phyloP scores from a whole-genome alignment of 2,329 filamentous ascomycete genomes.

The Amauroascus verrucosus region DNA sequence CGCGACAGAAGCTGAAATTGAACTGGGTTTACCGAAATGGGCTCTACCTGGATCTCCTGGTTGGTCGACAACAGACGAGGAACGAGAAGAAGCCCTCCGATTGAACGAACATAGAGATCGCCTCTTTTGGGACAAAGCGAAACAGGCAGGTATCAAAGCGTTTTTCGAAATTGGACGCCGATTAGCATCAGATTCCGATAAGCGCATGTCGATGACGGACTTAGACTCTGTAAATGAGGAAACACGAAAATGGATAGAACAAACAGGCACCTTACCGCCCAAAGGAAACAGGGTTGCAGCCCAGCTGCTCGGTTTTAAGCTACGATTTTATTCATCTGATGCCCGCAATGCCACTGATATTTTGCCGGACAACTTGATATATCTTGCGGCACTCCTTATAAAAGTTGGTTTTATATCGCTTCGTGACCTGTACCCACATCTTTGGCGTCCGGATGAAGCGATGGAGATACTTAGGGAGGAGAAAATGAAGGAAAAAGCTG shows the following conservation, averaged over 20 bases:
- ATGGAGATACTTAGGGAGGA: conserved; percentile 67
- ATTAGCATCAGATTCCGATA: conserved; percentile 51
- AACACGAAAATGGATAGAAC: conserved; percentile 63
- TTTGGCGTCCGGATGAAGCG: conserved; percentile 72
- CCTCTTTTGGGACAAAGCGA: conserved; percentile 72
- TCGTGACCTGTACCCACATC: conserved; percentile 78
- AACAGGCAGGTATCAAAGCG: conserved; percentile 63
- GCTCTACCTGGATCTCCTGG: conserved; percentile 60
- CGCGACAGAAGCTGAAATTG: conserved; percentile 29
- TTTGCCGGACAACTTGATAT: conserved; percentile 84
- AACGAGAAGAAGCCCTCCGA: conserved; percentile 49
- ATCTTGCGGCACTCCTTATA: conserved; percentile 80
- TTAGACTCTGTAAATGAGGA: conserved; percentile 36
- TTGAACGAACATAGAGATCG: conserved; percentile 57
- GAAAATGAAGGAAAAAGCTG: conserved; percentile 64
- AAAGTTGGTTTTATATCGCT: conserved; percentile 96
- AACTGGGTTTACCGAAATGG: conserved; percentile 69
- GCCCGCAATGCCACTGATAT: conserved; percentile 64
- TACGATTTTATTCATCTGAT: conserved; percentile 82
- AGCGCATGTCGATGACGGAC: conserved; percentile 37
- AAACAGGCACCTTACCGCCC: conserved; percentile 72
- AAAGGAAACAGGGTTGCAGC: conserved; percentile 83
- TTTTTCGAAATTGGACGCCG: conserved; percentile 82
- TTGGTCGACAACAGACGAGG: conserved; percentile 57
- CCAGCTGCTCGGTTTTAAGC: conserved; percentile 90